These are phyloP conservation scores for Candida ficus DNA, from an alignment of 805 yeast genomes.

Conservation along the genomic window DNA sequence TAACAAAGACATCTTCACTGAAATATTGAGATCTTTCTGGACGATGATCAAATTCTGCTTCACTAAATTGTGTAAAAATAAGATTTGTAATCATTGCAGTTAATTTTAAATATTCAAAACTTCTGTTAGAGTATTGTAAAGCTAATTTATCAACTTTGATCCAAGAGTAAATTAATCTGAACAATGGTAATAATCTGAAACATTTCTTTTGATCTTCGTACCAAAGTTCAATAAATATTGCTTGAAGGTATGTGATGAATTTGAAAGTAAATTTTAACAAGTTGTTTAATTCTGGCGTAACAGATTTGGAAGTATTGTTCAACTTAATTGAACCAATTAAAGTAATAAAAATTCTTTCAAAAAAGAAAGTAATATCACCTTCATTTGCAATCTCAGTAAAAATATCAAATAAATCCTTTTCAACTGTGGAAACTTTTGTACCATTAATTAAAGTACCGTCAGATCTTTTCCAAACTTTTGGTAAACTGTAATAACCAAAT, in stretches of 20 bases:
- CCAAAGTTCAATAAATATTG: constrained; percentile 29
- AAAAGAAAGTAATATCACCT: constrained; percentile 11
- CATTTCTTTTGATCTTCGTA: constrained; percentile 12
- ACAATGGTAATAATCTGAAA: constrained; percentile 28
- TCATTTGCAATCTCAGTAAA: constrained; percentile 16
- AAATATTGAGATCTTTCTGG: constrained; percentile 53
- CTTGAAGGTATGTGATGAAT: constrained; percentile 32
- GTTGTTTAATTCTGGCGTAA: constrained; percentile 9
- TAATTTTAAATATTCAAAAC: constrained; percentile 27
- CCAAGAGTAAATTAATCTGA: constrained; percentile 56
- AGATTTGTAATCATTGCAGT: constrained; percentile 28
- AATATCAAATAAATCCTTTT: constrained; percentile 28
- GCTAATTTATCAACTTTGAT: constrained; percentile 44
- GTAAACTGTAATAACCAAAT: constrained; percentile 38
- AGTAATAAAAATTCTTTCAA: constrained; percentile 32
- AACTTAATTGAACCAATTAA: constrained; percentile 34
- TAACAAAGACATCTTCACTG: constrained; percentile 57
- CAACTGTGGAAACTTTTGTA: constrained; percentile 25
- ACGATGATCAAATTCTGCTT: constrained; percentile 17
- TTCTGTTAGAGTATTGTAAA: constrained; percentile 29
- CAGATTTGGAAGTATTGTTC: constrained; percentile 4
- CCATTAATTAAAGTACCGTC: constrained; percentile 26
- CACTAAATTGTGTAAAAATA: constrained; percentile 14
- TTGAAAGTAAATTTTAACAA: constrained; percentile 38
- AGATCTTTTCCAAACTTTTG: constrained; percentile 33